phyloP scores from a whole-genome alignment of 768 basidiomycete genomes.

The Myochromella boudieri region DNA sequence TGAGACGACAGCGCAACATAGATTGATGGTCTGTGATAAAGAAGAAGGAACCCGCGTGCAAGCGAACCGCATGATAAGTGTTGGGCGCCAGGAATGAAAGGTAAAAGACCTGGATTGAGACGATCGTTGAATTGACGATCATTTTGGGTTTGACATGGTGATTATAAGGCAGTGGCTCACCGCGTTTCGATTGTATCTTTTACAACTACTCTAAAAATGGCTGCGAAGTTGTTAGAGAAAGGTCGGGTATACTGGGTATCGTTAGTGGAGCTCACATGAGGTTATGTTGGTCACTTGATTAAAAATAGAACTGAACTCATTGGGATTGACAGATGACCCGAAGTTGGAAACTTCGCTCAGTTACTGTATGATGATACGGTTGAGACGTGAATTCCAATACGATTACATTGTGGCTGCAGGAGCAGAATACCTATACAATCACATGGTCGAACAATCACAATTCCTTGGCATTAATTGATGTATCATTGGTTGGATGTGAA shows the following conservation, averaged over 20 bases:
- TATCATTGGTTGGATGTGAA: no score
- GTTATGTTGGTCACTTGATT: no score
- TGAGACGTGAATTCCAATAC: not conserved
- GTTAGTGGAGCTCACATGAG: no score
- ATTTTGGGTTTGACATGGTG: no score
- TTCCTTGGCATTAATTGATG: not conserved
- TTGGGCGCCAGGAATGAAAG: not conserved
- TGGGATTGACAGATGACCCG: not conserved
- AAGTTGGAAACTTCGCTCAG: not conserved
- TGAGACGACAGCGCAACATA: slow-evolving; percentile 2
- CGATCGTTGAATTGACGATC: not conserved
- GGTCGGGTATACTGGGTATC: no score
- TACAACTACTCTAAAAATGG: no score
- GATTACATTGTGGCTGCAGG: not conserved
- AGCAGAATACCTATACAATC: not conserved
- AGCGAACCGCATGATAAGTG: slow-evolving; percentile 13
- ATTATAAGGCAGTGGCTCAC: no score
- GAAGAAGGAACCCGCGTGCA: slow-evolving; percentile 16
- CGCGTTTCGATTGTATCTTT: no score
- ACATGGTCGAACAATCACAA: not conserved
- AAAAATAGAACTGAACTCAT: not conserved
- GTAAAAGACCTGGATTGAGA: not conserved
- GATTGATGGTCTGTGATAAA: slow-evolving; percentile 9
- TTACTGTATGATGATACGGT: not conserved
- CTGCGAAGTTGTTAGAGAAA: no score